Conservation (phyloP, 2,329 filamentous ascomycete species). For the Celoporthe dispersa region DNA sequence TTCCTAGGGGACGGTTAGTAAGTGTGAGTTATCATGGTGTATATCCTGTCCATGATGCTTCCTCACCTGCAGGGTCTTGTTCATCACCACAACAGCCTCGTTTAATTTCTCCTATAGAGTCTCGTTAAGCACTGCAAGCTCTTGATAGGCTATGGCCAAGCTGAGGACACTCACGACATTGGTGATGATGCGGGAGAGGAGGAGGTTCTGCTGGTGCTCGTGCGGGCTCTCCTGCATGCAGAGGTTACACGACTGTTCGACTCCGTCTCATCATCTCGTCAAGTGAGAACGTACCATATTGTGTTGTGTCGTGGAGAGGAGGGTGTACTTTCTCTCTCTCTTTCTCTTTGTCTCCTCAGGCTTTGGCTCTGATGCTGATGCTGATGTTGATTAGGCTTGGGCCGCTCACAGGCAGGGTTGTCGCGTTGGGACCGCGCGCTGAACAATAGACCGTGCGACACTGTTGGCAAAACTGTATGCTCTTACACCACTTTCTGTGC, state of each 20-base stretch:
- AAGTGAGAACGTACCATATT: conserved; percentile 21
- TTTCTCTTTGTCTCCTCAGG: conserved; percentile 9
- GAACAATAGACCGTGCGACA: conserved; percentile 1
- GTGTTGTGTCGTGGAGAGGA: neutral
- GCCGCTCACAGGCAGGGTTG: neutral
- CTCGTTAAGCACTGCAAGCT: conserved; percentile 23
- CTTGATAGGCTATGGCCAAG: conserved; percentile 5
- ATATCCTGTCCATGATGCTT: conserved; percentile 6
- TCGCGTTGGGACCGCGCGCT: conserved; percentile 22
- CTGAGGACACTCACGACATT: conserved; percentile 75
- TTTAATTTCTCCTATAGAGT: conserved; percentile 86
- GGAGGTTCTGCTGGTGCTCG: conserved; percentile 92
- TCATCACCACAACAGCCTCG: conserved; percentile 89
- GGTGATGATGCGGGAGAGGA: conserved; percentile 93
- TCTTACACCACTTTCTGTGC: neutral
- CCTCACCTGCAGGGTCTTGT: conserved; percentile 82
- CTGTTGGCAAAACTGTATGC: conserved; percentile 8
- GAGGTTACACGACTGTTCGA: neutral
- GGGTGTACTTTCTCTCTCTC: neutral
- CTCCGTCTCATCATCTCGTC: no score
- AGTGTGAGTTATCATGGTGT: neutral
- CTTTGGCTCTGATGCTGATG: neutral
- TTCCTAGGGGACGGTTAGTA: conserved; percentile 60
- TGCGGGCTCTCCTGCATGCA: conserved; percentile 83
- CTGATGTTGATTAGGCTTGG: conserved; percentile 22